Base-by-base conservation (phyloP, 768 basidiomycete species). In the Suillus occidentalis region DNA sequence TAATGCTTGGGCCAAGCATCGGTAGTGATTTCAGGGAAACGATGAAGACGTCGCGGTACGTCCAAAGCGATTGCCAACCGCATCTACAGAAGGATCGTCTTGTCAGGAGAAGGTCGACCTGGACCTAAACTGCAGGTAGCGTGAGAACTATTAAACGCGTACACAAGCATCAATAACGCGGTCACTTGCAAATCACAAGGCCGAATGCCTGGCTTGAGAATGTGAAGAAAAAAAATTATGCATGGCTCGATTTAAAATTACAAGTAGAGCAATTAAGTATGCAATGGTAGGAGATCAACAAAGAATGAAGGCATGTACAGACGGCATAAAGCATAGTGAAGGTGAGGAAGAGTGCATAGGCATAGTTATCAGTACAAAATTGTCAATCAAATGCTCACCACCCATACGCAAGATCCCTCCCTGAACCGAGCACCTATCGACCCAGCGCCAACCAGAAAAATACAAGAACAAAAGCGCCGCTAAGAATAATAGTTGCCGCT, bases 381-480 rank as follows among this genome's bases (percentile, higher is more conserved):
- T 4, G 8, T 22, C 57, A 12, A 28, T 50, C 57, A 39, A 40
- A 39, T 18, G 25, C 16, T 58, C 57, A 58, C 57, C 39, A 58
- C 25, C 57, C 57, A 58, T 40, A 28, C 3, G 36, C 39, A 28
- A 58, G 57, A n/a, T 58, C 57, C 18, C 57, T 58, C 39, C 57
- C 57, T n/a, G 6, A 58, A 18, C 18, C 20, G 37, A 7, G 39
- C 8, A 40, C n/a, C n/a, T 58, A 58, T 58, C 57, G 57, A 58
- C 39, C 39, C 39, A 58, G 57, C 25, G 57, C 57, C n/a, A n/a
- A 3, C 57, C 57, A 18, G 57, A 40, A 25, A 40, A 40, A 12
- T 40, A 40, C 12, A 58, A 40, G 6, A 40, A 58, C 18, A 58
- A 28, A 39, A 58, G 18, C 25, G 39, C 22, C 25, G 25, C 37